A percentile compares a stretch with the other conserved stretches of the same genome.
Evolutionary conservation across 257 asterid genomes (phyloP).

Genomic region (Nicotiana attenuata): DNA sequence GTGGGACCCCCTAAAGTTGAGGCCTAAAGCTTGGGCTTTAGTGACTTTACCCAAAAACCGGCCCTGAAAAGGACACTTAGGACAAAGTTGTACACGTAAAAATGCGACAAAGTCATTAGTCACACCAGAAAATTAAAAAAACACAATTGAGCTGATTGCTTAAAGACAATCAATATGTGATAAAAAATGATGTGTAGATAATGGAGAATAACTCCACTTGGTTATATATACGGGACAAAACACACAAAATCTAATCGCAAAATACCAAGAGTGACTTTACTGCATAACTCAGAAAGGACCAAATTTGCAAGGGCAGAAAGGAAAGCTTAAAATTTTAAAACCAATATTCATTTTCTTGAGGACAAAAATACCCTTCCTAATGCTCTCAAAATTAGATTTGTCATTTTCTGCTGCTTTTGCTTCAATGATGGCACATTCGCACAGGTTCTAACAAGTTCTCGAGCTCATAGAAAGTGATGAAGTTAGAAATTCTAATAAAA

Average conservation of each 20-base stretch:
- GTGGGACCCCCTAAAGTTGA: too few species aligned
- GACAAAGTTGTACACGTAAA: neutral
- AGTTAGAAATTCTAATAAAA: constrained; percentile 13
- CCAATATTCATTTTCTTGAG: neutral
- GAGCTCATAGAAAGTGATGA: neutral
- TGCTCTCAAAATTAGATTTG: neutral
- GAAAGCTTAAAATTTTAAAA: neutral
- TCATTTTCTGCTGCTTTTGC: neutral
- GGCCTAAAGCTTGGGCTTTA: too few species aligned
- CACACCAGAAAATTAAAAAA: constrained; percentile 17
- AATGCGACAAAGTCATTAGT: constrained; percentile 23
- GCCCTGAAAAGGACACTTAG: neutral
- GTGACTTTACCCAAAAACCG: too few species aligned
- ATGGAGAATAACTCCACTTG: constrained; percentile 22
- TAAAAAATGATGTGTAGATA: constrained; percentile 21
- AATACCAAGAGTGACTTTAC: constrained; percentile 28
- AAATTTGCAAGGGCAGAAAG: constrained; percentile 12
- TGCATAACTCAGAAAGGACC: constrained; percentile 22
- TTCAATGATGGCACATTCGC: neutral
- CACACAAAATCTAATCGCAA: constrained; percentile 26
- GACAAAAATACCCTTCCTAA: constrained; percentile 11
- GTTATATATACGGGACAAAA: constrained; percentile 21
- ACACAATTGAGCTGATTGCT: constrained; percentile 9
- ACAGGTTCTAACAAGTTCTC: neutral
- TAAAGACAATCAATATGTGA: constrained; percentile 8